Base-by-base conservation (phyloP, 306 rosid genomes). In the Quillaja saponaria region DNA sequence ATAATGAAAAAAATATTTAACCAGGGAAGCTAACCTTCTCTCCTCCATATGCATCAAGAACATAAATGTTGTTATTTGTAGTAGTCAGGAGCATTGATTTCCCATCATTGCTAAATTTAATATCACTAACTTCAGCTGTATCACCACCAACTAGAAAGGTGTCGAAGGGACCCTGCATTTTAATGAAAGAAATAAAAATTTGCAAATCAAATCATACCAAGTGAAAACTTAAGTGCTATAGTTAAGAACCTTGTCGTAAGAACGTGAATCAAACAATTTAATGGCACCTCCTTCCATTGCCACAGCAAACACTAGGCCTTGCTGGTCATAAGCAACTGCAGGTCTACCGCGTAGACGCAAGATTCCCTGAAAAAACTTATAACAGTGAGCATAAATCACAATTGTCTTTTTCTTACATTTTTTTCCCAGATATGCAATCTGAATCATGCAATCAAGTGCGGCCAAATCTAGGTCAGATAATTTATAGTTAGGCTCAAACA, bases 271-370 rank as follows among this genome's bases (percentile, higher is more conserved):
- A 17, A 92, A 92, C 78, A 92, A 70, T 72, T 88, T 92, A 64
- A 92, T 88, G 50, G 98, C 98, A 54, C 98, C 98, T 49, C 95
- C 98, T 88, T 92, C 98, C 98, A 92, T 92, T 67, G 98, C 98
- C 63, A 92, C 98, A 28, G 98, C 96, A 69, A 92, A 92, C 63
- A 92, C 98, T 44, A 92, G 87, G 70, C 98, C 98, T 76, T 92
- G 98, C 69, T 92, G 98, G 73, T 88, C 98, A 67, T 88, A 92
- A n/a, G 96, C 96, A 46, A 92, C 96, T 10, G 98, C 84, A 19
- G 98, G 98, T 63, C 94, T 82, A 63, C 98, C 98, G 25, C 98
- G 98, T 53, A 92, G 67, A 34, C 72, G 92, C 46, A 92, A 81
- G 71, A 92, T 84, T 68, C 98, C 98, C 96, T 91, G 87, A 60